Base-by-base conservation (phyloP, 495 filamentous ascomycete genomes). In the Pseudomonodictys pantanalensis region DNA sequence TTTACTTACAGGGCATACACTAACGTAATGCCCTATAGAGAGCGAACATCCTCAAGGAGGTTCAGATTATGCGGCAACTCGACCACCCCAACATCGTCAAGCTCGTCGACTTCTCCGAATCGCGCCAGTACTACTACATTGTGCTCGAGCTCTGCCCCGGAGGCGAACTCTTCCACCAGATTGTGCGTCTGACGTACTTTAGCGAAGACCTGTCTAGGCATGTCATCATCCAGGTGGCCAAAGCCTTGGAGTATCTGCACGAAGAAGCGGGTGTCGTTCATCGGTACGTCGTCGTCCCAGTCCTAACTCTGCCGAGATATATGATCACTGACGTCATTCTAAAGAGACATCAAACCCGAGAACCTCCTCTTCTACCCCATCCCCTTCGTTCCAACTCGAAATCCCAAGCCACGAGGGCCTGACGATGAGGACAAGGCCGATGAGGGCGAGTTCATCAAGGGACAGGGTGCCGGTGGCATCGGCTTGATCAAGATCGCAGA, bases 381-480 rank as follows among this genome's bases (percentile, higher is more conserved):
- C 43, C 84, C 88, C 0, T 87, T 95, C 47, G 74, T 92, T 26
- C 90, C 92, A 0, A 86, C 87, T 24, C 91, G 86, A 72, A 77
- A 82, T 50, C 91, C 90, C 2, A 89, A 90, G 71, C 86, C 88
- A 3, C 83, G 78, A 63, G 81, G 81, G 44, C 82, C 90, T 1
- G 93, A 92, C 17, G 93, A 98, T 63, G 93, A 98, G 75, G 93
- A 97, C 60, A 98, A 98, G 74, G 91, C 85, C 2, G 95, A 97
- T 63, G 93, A 98, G 72, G 93, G 93, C 52, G 92, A 97, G 70
- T 98, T 96, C 60, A 83, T 92, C 52, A 77, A 77, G 17, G 91
- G 91, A 1, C 74, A 87, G 38, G 93, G 93, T 23, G 77, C 88
- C n/a, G 93, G 93, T 55, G 95, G 92, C 26, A 98, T 98, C 64